Base-by-base conservation (phyloP, 208 protist species). In the Wallacemonas collosoma region DNA sequence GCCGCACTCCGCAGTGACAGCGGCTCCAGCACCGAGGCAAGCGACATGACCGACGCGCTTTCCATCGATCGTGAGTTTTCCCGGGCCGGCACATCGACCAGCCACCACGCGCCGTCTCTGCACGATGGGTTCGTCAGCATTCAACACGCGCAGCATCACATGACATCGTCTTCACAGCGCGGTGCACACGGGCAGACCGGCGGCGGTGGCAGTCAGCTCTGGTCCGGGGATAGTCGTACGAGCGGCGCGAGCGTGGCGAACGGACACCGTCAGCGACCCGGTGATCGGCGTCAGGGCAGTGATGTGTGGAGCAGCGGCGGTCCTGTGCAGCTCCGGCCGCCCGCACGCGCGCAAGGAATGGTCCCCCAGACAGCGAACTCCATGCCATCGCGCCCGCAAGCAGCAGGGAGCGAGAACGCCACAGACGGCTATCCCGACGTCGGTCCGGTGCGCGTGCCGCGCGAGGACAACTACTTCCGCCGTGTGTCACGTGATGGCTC, bases 41-140 rank as follows among this genome's bases (percentile, higher is more conserved):
- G 38, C 36, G 51, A 58, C 48, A 38, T 7, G 9, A 57, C 51
- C n/a, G 51, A 58, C 64, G 9, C 50, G 4, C 17, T 57, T 48
- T 58, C 51, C 48, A 57, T 55, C 4, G 38, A 45, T 40, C 45
- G 64, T 35, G 38, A 35, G 35, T 38, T 69, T 14, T 43, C 56
- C 26, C 17, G 64, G 1, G 11, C n/a, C 40, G 60, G 14, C 38
- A 36, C 26, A 17, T 48, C 58, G 7, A 38, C 8, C 64, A 57
- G 36, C 51, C 41, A 12, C 64, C 6, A 26, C 6, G 48, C 7
- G 11, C 44, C 48, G 14, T 69, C 64, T 7, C 15, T 69, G 8
- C 44, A 69, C 64, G 51, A 69, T 35, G 64, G 64, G 48, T 69
- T 69, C 17, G 64, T 69, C 15, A 58, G 50, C 64, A 69, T 69